These are phyloP conservation scores for Penicillium crustosum DNA, from an alignment of 2,329 filamentous ascomycete genomes.

Conservation along the genomic window DNA sequence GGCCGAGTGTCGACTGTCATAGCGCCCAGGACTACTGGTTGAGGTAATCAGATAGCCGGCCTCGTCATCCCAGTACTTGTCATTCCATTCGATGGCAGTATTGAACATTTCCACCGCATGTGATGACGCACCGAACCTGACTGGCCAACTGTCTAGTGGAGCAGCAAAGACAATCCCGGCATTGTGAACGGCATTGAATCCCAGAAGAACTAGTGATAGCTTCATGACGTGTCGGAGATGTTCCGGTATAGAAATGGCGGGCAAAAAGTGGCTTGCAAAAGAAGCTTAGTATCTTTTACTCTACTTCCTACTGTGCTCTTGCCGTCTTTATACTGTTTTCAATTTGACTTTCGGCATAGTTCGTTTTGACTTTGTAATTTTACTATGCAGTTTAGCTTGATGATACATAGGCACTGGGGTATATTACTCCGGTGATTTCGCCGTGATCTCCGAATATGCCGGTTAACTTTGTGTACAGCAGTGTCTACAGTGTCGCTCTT, in stretches of 20 bases:
- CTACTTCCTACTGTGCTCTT: neutral
- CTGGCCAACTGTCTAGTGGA: constrained; percentile 1
- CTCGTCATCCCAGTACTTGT: constrained; percentile 17
- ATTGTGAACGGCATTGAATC: neutral
- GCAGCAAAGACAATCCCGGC: neutral
- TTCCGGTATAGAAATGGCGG: neutral
- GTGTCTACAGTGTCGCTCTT: neutral
- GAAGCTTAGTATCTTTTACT: neutral
- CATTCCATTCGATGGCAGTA: constrained; percentile 20
- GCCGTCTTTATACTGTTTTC: neutral
- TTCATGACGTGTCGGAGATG: neutral
- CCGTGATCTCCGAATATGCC: constrained; percentile 1
- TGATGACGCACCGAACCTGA: neutral
- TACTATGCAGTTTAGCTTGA: neutral
- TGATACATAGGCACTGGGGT: neutral
- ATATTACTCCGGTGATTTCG: neutral
- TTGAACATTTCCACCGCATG: constrained; percentile 18
- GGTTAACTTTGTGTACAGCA: neutral
- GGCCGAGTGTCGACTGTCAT: constrained; percentile 19
- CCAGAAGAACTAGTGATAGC: neutral
- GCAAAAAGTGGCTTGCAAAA: neutral
- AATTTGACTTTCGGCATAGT: neutral
- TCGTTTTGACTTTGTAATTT: neutral
- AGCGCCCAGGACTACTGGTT: constrained; percentile 11
- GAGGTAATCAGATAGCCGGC: constrained; percentile 19